Conservation (phyloP, 164 flowering plant genomes). For the Piper betle region DNA sequence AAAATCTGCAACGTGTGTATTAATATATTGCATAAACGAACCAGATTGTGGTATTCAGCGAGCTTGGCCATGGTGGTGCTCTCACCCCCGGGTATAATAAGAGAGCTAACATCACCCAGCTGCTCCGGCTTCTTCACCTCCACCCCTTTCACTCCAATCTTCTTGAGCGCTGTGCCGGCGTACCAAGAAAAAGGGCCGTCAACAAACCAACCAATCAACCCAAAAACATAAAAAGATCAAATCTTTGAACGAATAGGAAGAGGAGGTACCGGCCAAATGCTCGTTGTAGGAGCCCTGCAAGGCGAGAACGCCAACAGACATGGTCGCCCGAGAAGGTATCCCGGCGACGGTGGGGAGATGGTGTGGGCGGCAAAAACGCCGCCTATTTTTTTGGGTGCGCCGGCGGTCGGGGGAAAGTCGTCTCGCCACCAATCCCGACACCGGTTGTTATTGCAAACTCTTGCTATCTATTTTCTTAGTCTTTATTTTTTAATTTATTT, state of each 20-base stretch:
- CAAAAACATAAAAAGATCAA: background rate
- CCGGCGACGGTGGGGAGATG: background rate
- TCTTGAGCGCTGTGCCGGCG: conserved; percentile 36
- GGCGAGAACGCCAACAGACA: conserved; percentile 85
- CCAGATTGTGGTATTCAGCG: conserved; percentile 82
- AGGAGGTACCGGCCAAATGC: conserved; percentile 58
- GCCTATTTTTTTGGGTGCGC: no score
- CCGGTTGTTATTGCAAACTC: no score
- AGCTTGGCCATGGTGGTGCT: conserved; percentile 99
- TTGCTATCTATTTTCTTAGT: no score
- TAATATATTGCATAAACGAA: conserved; percentile 5
- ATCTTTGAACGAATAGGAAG: conserved; percentile 3
- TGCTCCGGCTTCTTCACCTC: conserved; percentile 88
- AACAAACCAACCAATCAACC: background rate
- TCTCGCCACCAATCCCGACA: no score
- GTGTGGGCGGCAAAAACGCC: background rate
- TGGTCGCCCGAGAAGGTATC: conserved; percentile 5
- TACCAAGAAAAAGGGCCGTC: background rate
- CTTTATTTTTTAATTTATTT: no score
- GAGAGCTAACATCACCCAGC: conserved; percentile 41
- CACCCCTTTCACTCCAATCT: conserved; percentile 75
- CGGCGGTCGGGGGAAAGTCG: no score
- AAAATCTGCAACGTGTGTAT: background rate
- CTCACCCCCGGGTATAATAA: conserved; percentile 96
- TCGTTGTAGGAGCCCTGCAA: conserved; percentile 97